Conservation (phyloP, 331 rosid species). For the Telfairia occidentalis region DNA sequence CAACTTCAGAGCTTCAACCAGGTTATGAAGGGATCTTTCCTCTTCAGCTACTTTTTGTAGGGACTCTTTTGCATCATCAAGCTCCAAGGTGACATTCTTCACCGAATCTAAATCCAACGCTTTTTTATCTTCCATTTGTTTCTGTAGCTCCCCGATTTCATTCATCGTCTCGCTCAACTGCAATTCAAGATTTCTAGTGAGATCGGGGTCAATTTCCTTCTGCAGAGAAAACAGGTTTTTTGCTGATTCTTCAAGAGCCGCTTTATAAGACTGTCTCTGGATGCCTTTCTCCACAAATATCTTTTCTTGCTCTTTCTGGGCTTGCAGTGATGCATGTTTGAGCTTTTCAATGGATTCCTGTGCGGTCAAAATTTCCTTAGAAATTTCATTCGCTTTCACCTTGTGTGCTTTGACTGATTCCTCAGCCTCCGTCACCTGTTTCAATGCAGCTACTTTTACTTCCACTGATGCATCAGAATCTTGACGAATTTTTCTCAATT, state of each 20-base stretch:
- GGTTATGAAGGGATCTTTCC: conserved; percentile 65
- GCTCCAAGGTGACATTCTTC: conserved; percentile 65
- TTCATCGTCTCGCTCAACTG: conserved; percentile 44
- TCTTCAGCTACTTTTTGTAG: conserved; percentile 82
- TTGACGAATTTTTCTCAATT: conserved; percentile 53
- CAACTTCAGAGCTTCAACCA: conserved; percentile 64
- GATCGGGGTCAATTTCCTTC: conserved; percentile 58
- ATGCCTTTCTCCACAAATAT: conserved; percentile 62
- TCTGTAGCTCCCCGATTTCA: conserved; percentile 57
- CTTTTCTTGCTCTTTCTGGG: conserved; percentile 59
- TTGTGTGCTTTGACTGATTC: conserved; percentile 43
- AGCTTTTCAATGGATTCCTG: conserved; percentile 64
- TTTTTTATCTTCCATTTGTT: conserved; percentile 67
- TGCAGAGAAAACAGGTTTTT: conserved; percentile 46
- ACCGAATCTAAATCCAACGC: conserved; percentile 62
- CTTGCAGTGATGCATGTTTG: conserved; percentile 50
- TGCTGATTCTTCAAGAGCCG: conserved; percentile 50
- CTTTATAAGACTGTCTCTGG: conserved; percentile 61
- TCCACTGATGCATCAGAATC: conserved; percentile 58
- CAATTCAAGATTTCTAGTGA: conserved; percentile 55
- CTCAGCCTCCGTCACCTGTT: conserved; percentile 57
- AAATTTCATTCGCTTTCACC: conserved; percentile 51
- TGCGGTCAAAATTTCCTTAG: conserved; percentile 55
- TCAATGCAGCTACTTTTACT: conserved; percentile 42
- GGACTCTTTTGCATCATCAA: conserved; percentile 83